Percentiles rank a stretch among this genome's conserved stretches.
Evolutionary conservation across 306 rosid genomes (phyloP).

Genomic region (Vachellia collinsii): DNA sequence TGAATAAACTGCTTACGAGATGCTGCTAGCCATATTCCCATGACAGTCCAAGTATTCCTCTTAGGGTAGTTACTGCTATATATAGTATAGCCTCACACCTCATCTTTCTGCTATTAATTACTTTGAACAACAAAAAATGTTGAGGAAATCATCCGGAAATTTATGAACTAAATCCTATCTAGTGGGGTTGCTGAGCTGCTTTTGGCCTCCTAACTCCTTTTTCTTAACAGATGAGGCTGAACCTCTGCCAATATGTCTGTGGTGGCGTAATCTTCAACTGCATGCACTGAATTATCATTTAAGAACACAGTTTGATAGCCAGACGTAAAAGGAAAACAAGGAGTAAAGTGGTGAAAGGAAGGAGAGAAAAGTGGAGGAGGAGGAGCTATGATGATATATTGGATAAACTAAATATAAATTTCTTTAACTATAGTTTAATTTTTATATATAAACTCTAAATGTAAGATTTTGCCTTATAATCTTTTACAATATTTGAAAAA

Average conservation of each 20-base stretch:
- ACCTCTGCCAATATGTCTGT: slow-evolving; percentile 24
- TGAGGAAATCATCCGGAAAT: slow-evolving; percentile 16
- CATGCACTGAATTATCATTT: slow-evolving; percentile 14
- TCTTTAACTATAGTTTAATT: background rate
- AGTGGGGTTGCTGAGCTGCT: slow-evolving; percentile 23
- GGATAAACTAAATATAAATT: background rate
- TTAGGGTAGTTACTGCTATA: slow-evolving; percentile 11
- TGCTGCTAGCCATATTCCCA: background rate
- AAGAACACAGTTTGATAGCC: slow-evolving; percentile 14
- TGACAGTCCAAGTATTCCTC: slow-evolving; percentile 27
- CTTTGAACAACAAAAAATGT: background rate
- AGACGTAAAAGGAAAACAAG: slow-evolving; percentile 23
- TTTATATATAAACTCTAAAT: background rate
- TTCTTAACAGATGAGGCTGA: slow-evolving; percentile 13
- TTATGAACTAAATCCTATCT: background rate
- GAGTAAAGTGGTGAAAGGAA: background rate
- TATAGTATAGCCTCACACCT: background rate
- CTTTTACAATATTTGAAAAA: background rate
- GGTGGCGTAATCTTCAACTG: slow-evolving; percentile 16
- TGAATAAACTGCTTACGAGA: slow-evolving; percentile 14
- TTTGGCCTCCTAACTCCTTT: slow-evolving; percentile 33
- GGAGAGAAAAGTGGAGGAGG: background rate
- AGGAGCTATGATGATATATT: slow-evolving; percentile 23
- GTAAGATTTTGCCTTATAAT: background rate
- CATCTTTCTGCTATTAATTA: slow-evolving; percentile 29